Evolutionary conservation across 352 stramenopile genomes (phyloP).

Genomic region (Phytophthora tubulina): DNA sequence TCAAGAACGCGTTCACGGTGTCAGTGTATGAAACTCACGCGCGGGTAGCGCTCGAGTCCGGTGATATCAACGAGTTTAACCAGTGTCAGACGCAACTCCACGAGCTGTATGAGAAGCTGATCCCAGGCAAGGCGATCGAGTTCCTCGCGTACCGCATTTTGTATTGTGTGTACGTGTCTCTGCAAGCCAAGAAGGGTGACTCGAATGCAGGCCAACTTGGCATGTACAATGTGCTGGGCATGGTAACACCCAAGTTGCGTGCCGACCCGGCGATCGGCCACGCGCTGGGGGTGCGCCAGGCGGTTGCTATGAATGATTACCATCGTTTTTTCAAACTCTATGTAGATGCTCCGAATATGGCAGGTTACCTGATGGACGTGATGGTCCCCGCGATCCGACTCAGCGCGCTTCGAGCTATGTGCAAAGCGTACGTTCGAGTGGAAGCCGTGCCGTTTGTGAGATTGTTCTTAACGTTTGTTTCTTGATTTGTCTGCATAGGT

Average conservation of each 20-base stretch:
- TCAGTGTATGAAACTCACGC: slow-evolving; percentile 98
- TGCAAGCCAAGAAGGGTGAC: slow-evolving; percentile 89
- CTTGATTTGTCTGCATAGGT: slow-evolving; percentile 48
- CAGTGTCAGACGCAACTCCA: slow-evolving; percentile 93
- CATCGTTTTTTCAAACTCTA: slow-evolving; percentile 92
- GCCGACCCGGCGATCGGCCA: slow-evolving; percentile 68
- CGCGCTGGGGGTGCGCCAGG: slow-evolving; percentile 81
- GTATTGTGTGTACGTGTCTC: slow-evolving; percentile 91
- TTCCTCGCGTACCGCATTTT: slow-evolving; percentile 91
- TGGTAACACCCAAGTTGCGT: slow-evolving; percentile 62
- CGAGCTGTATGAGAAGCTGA: slow-evolving; percentile 86
- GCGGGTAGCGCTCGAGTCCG: slow-evolving; percentile 95
- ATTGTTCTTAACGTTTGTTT: slow-evolving; percentile 20
- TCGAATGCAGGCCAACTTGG: slow-evolving; percentile 86
- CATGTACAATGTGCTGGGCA: slow-evolving; percentile 85
- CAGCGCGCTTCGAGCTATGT: slow-evolving; percentile 84
- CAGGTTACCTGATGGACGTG: slow-evolving; percentile 90
- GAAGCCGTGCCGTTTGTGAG: background rate
- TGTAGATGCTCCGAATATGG: slow-evolving; percentile 89
- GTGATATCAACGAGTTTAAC: slow-evolving; percentile 98
- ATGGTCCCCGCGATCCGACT: slow-evolving; percentile 88
- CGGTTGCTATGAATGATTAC: slow-evolving; percentile 88
- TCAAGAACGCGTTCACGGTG: slow-evolving; percentile 98
- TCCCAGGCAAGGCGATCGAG: slow-evolving; percentile 80
- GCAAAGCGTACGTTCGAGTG: slow-evolving; percentile 82